A percentile compares a stretch with the other conserved stretches of the same genome.
These are phyloP conservation scores for Aspergillus asperescens DNA, from an alignment of 495 filamentous ascomycete species.

Conservation along the genomic window DNA sequence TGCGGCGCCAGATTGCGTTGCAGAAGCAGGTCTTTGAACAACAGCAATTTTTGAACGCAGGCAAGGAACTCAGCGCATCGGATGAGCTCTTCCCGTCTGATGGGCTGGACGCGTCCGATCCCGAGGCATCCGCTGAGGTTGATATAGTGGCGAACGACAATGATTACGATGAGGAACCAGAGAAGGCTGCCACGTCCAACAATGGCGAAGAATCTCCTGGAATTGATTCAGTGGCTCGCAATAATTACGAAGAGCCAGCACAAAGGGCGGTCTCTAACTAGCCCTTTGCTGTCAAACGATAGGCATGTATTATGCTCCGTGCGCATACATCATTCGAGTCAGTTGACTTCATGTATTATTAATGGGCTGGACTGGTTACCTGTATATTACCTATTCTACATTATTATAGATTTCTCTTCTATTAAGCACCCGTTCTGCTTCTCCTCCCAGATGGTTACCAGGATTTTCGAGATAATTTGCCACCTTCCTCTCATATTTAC, in stretches of 20 bases:
- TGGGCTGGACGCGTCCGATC: neutral
- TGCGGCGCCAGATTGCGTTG: conserved; percentile 38
- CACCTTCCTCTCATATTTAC: too few species aligned
- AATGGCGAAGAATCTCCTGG: neutral
- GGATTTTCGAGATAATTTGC: neutral
- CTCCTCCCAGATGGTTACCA: neutral
- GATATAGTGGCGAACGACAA: neutral
- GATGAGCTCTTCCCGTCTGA: neutral
- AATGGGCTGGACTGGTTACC: neutral
- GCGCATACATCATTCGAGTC: neutral
- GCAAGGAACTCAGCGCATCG: conserved; percentile 12
- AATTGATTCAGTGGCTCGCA: neutral
- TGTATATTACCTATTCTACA: neutral
- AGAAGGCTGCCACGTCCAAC: neutral
- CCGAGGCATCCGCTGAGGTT: neutral
- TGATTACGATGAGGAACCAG: neutral
- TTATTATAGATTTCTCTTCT: neutral
- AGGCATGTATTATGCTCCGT: neutral
- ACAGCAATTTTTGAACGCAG: conserved; percentile 20
- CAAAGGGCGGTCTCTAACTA: neutral
- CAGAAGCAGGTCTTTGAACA: conserved; percentile 36
- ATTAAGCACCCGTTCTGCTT: neutral
- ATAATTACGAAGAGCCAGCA: neutral
- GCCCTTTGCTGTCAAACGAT: neutral
- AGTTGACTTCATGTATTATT: neutral